These are phyloP conservation scores for Vanrija sp. DNA, from an alignment of 1,284 basidiomycete genomes.

Conservation along the genomic window DNA sequence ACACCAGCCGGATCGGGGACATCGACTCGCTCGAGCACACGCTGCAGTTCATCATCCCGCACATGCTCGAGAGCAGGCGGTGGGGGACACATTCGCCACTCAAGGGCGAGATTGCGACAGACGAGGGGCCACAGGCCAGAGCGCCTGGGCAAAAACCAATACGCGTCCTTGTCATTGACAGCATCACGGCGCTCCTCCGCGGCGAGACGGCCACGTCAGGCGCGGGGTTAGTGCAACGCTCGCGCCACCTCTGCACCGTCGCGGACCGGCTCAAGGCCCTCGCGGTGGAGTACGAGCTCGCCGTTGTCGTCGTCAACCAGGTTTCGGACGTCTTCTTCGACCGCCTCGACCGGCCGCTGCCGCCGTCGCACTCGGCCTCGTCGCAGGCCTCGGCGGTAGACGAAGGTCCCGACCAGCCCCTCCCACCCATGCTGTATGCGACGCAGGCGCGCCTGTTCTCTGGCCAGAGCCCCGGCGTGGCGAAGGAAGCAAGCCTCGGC, in stretches of 20 bases:
- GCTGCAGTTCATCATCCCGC: conserved; percentile 62
- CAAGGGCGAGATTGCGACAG: not conserved
- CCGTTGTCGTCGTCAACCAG: conserved; percentile 79
- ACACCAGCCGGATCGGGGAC: conserved; percentile 59
- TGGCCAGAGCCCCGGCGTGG: conserved; percentile 57
- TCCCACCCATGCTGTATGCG: conserved; percentile 56
- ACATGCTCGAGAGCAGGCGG: conserved; percentile 51
- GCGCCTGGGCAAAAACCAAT: conserved; percentile 24
- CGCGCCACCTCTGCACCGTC: conserved; percentile 63
- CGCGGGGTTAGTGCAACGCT: conserved; percentile 63
- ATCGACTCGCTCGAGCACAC: conserved; percentile 63
- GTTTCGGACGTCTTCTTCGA: conserved; percentile 65
- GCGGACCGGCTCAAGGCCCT: conserved; percentile 64
- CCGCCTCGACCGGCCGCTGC: conserved; percentile 1
- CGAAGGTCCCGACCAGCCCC: conserved; percentile 4
- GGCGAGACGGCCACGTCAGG: conserved; percentile 26
- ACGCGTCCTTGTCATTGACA: conserved; percentile 70
- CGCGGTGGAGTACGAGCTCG: conserved; percentile 61
- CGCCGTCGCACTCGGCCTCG: not conserved
- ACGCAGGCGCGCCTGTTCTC: conserved; percentile 71
- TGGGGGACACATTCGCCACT: not conserved
- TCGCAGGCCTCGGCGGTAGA: not conserved
- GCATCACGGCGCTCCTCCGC: conserved; percentile 74
- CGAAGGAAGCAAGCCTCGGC: conserved; percentile 75
- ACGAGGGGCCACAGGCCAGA: not conserved